Percentiles rank a stretch among this genome's conserved stretches.
phyloP scores from a whole-genome alignment of 768 basidiomycete species.

The Calvatia gigantea region DNA sequence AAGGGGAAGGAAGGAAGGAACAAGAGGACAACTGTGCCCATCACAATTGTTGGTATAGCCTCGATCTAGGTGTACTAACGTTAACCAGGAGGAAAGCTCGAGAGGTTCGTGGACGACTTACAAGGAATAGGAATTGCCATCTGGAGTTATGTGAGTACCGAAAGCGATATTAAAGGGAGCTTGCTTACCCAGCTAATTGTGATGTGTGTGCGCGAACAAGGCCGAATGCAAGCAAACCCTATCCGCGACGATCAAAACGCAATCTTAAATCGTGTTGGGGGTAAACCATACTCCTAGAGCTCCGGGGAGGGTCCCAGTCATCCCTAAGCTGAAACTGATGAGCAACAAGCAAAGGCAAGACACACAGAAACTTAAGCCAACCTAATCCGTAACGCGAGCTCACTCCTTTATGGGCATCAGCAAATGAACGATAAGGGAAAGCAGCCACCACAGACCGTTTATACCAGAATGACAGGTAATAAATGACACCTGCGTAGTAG shows the following conservation, averaged over 20 bases:
- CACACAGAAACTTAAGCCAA: constrained; percentile 15
- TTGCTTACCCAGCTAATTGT: constrained; percentile 17
- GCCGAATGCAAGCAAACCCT: constrained; percentile 57
- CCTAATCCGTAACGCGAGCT: constrained; percentile 51
- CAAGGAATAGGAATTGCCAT: constrained; percentile 60
- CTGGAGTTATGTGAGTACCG: constrained; percentile 20
- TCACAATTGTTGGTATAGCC: constrained; percentile 51
- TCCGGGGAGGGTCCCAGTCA: constrained; percentile 57
- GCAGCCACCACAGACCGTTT: constrained; percentile 24
- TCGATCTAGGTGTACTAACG: constrained; percentile 37
- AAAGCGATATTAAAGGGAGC: not conserved
- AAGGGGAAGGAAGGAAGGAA: constrained; percentile 58
- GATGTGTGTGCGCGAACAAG: constrained; percentile 50
- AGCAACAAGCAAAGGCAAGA: not conserved
- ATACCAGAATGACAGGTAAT: constrained; percentile 61
- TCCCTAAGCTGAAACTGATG: constrained; percentile 37
- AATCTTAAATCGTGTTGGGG: not conserved
- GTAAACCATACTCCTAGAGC: constrained; percentile 41
- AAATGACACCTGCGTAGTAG: constrained; percentile 59
- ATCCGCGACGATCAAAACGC: not conserved
- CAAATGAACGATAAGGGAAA: not conserved
- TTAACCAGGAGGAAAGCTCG: not conserved
- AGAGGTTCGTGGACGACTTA: constrained; percentile 19
- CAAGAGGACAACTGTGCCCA: constrained; percentile 44
- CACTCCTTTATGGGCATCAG: constrained; percentile 27